Evolutionary conservation across 176 grass and related monocot genomes (phyloP).

Genomic region (Zizania latifolia): DNA sequence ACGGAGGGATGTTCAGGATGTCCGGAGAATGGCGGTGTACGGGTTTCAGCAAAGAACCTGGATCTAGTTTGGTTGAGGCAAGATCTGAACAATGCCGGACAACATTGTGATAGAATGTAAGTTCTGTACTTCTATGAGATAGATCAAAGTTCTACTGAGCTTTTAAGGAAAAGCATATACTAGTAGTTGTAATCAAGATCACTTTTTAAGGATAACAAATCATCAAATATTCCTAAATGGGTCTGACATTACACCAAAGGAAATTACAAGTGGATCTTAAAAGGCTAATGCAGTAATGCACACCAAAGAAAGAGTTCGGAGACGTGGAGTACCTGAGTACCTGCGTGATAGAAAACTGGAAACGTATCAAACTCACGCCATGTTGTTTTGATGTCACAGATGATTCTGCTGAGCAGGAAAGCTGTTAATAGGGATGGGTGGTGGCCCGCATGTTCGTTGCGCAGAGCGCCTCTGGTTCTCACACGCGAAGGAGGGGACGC

Average conservation of each 20-base stretch:
- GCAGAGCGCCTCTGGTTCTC: slow-evolving; percentile 39
- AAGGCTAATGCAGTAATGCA: not conserved
- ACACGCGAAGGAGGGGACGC: slow-evolving; percentile 39
- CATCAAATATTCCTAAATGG: too few relatives aligned
- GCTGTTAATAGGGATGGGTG: slow-evolving; percentile 34
- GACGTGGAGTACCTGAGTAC: not conserved
- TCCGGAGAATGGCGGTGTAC: slow-evolving; percentile 37
- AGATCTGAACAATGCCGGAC: slow-evolving; percentile 24
- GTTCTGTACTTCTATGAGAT: not conserved
- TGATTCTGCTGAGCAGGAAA: not conserved
- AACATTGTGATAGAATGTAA: slow-evolving; percentile 8
- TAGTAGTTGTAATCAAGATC: too few relatives aligned
- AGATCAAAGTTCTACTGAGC: not conserved
- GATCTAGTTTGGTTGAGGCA: slow-evolving; percentile 48
- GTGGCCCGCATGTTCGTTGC: slow-evolving; percentile 48
- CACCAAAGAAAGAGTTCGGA: not conserved
- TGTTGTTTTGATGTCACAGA: slow-evolving; percentile 12
- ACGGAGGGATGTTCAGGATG: slow-evolving; percentile 48
- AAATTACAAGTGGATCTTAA: not conserved
- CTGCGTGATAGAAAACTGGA: not conserved
- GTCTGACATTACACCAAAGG: not conserved
- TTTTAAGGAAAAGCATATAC: not conserved
- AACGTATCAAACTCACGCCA: not conserved
- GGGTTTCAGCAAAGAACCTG: slow-evolving; percentile 42
- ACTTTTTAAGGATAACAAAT: not conserved